phyloP scores from a whole-genome alignment of 495 filamentous ascomycete species.

The Astrocystis sublimbata region DNA sequence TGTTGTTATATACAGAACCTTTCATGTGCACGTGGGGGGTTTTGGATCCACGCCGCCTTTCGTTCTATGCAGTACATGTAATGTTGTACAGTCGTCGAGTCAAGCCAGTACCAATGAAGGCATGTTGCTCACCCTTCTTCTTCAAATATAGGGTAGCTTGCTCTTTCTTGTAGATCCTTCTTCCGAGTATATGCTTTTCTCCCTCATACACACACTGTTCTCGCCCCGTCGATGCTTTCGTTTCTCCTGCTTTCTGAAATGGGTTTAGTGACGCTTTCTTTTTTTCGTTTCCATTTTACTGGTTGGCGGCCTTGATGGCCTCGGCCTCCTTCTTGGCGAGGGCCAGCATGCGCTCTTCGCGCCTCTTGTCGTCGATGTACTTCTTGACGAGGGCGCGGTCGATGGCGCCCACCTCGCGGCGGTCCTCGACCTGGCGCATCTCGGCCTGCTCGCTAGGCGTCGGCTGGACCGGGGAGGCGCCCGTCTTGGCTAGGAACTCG shows the following conservation, averaged over 20 bases:
- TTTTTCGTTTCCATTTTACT: slow-evolving; percentile 11
- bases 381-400: slow-evolving; percentile 63
- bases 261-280: not conserved
- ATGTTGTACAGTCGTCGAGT: slow-evolving; percentile 18
- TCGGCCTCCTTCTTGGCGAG: slow-evolving; percentile 30
- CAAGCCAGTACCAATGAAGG: no score
- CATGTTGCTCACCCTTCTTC: not conserved
- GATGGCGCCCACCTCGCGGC: slow-evolving; percentile 48
- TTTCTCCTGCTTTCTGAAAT: not conserved
- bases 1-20: slow-evolving; percentile 12
- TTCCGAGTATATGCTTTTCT: slow-evolving; percentile 7
- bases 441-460: slow-evolving; percentile 62
- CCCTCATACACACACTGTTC: not conserved
- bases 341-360: slow-evolving; percentile 54
- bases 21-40: not conserved
- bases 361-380: slow-evolving; percentile 61
- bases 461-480: slow-evolving; percentile 60
- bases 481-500: slow-evolving; percentile 67
- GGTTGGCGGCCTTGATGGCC: slow-evolving; percentile 34
- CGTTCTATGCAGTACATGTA: slow-evolving; percentile 19
- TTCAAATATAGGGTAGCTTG: not conserved
- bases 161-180: not conserved
- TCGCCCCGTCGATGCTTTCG: not conserved
- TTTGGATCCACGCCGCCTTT: not conserved
- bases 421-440: slow-evolving; percentile 59